These are phyloP conservation scores for Scleromitrula shiraiana DNA, from an alignment of 2,329 filamentous ascomycete species.

Conservation along the genomic window DNA sequence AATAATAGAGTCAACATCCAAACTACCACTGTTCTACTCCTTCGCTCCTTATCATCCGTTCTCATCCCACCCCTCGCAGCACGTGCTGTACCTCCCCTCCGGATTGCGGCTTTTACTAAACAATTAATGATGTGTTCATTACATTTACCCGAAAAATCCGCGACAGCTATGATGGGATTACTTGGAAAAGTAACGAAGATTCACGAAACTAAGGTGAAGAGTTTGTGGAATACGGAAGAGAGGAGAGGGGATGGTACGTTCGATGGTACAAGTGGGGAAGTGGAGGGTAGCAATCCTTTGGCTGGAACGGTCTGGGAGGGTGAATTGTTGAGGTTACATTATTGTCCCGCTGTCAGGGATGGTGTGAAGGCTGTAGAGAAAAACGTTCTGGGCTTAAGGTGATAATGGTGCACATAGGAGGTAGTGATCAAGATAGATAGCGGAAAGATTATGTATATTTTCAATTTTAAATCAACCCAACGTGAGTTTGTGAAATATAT, in stretches of 20 bases:
- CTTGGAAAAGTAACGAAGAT: slow-evolving; percentile 71
- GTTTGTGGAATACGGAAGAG: slow-evolving; percentile 94
- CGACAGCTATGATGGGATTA: slow-evolving; percentile 69
- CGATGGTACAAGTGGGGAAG: slow-evolving; percentile 61
- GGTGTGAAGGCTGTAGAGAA: slow-evolving; percentile 64
- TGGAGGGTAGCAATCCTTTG: slow-evolving; percentile 86
- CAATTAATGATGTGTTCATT: slow-evolving; percentile 75
- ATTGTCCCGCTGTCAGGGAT: slow-evolving; percentile 77
- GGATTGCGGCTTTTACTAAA: slow-evolving; percentile 89
- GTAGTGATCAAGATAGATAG: too few species aligned
- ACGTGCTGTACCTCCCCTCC: slow-evolving; percentile 67
- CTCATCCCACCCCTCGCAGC: slow-evolving; percentile 69
- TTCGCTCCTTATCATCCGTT: slow-evolving; percentile 75
- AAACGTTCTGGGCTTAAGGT: slow-evolving; percentile 31
- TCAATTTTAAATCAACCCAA: not conserved
- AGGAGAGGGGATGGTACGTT: slow-evolving; percentile 84
- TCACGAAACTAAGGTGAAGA: slow-evolving; percentile 72
- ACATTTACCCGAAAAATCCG: slow-evolving; percentile 85
- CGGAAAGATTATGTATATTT: slow-evolving; percentile 3
- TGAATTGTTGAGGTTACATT: slow-evolving; percentile 78
- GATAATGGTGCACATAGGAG: slow-evolving; percentile 1
- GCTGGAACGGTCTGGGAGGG: slow-evolving; percentile 90
- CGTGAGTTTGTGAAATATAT: not conserved
- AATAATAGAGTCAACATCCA: slow-evolving; percentile 82
- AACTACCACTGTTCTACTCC: slow-evolving; percentile 85